Evolutionary conservation across 352 stramenopile species (phyloP), one percentile per base, ranked within the genome.

Genomic region (Pythium scleroteichum): DNA sequence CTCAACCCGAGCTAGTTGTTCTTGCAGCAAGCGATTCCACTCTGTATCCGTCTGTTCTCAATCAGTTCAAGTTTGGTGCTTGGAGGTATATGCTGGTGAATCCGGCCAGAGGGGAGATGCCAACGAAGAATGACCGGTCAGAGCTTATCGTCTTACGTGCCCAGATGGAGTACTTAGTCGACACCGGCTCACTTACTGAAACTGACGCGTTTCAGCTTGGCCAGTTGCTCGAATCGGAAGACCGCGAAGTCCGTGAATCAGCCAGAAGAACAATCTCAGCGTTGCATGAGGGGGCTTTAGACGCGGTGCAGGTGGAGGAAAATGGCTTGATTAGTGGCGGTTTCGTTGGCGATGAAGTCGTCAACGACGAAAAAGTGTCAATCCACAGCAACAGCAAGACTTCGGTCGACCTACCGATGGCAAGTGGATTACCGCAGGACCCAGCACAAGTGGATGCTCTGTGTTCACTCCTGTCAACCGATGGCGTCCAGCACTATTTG

Each of bases 391-490:
- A 59, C 13, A 27, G 35, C 19, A 75, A 48, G 59, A 20, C 26
- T 46, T 47, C 27, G 14, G 53, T 22, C 35, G 29, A 35, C 5
- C 5, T 10, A 35, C 29, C 10, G 10, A 10, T 35, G 10, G 29
- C 29, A 35, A 35, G 29, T 60, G 52, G 57, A 38, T 54, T 64
- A 12, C 66, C 60, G 3, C 53, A 71, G 38, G 60, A 71, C 32
- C 71, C 84, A 42, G 65, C 76, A 45, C 73, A 83, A 17, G 66
- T 94, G 23, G 80, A 94, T 59, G 85, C 90, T 46, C 60, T 94
- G 47, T 94, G 85, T 68, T 94, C 85, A 48, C 61, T 94, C 20
- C 64, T 94, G 60, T 94, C 85, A n/a, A 87, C 82, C 1, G 68
- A 79, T 7, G 85, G 79, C 14, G 59, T 94, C 39, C 73, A 82